phyloP scores from a whole-genome alignment of 2,329 filamentous ascomycete genomes.

The Tolypocladium pustulatum region DNA sequence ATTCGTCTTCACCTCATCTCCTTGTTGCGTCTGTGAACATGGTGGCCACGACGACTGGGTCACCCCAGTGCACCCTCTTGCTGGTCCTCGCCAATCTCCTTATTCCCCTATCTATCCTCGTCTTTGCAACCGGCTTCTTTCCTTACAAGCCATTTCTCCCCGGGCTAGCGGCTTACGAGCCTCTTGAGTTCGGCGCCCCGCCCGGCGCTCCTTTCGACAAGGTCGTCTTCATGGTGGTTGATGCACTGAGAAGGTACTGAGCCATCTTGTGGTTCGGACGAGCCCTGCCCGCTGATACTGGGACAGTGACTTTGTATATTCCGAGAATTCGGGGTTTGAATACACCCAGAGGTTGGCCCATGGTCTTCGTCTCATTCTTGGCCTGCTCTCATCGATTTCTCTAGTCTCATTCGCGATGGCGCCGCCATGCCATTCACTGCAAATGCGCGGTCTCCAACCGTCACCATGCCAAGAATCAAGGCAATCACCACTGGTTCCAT shows the following conservation, averaged over 20 bases:
- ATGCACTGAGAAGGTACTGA: conserved; percentile 74
- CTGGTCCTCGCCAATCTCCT: conserved; percentile 64
- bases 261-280: neutral
- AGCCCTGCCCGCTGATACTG: conserved; percentile 8
- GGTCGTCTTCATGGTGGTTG: conserved; percentile 94
- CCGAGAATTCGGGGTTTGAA: conserved; percentile 65
- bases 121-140: conserved; percentile 90
- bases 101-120: conserved; percentile 60
- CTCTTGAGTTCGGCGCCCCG: conserved; percentile 40
- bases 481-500: conserved; percentile 95
- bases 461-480: conserved; percentile 97
- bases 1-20: conserved; percentile 1
- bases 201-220: conserved; percentile 72
- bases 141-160: conserved; percentile 92
- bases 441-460: conserved; percentile 90
- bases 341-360: conserved; percentile 71
- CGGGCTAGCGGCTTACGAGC: conserved; percentile 63
- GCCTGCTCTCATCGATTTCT: conserved; percentile 4
- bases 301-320: conserved; percentile 83
- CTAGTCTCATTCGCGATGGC: conserved; percentile 72
- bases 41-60: conserved; percentile 14
- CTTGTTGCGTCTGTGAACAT: conserved; percentile 6
- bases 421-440: conserved; percentile 87
- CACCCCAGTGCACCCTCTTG: conserved; percentile 24
- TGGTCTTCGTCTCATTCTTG: neutral